phyloP scores from a whole-genome alignment of 2,329 filamentous ascomycete genomes.

The Verticillium alfalfae region DNA sequence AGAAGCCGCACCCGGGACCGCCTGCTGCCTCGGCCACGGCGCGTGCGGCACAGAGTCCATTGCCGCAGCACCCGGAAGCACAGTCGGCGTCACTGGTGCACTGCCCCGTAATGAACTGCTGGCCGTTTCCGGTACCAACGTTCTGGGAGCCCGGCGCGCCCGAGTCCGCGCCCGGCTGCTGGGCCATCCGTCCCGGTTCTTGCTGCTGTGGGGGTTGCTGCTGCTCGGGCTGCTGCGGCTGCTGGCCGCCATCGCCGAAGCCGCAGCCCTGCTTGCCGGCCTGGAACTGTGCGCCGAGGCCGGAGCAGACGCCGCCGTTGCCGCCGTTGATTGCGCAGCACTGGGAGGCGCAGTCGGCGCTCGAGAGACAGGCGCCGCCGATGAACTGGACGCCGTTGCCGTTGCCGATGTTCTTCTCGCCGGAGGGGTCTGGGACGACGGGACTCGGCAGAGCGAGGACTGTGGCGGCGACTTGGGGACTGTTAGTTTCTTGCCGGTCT shows the following conservation, averaged over 20 bases:
- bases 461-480: constrained; percentile 11
- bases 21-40: constrained; percentile 23
- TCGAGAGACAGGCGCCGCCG: constrained; percentile 19
- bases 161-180: background rate
- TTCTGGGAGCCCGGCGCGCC: constrained; percentile 14
- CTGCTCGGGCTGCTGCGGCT: background rate
- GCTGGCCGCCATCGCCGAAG: constrained; percentile 10
- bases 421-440: constrained; percentile 17
- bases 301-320: constrained; percentile 20
- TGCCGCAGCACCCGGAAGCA: constrained; percentile 23
- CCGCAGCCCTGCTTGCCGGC: constrained; percentile 21
- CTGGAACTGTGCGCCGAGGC: constrained; percentile 15
- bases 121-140: constrained; percentile 20
- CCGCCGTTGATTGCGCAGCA: constrained; percentile 17
- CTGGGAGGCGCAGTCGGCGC: constrained; percentile 18
- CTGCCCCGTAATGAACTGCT: constrained; percentile 27
- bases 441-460: constrained; percentile 3
- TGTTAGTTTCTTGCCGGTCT: background rate
- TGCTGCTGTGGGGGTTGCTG: background rate
- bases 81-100: constrained; percentile 24
- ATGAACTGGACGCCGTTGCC: constrained; percentile 20
- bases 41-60: constrained; percentile 24
- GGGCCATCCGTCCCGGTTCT: background rate
- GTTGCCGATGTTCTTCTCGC: constrained; percentile 20
- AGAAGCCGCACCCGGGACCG: constrained; percentile 28